phyloP scores from a whole-genome alignment of 345 rosid species.

The Triadica sebifera region DNA sequence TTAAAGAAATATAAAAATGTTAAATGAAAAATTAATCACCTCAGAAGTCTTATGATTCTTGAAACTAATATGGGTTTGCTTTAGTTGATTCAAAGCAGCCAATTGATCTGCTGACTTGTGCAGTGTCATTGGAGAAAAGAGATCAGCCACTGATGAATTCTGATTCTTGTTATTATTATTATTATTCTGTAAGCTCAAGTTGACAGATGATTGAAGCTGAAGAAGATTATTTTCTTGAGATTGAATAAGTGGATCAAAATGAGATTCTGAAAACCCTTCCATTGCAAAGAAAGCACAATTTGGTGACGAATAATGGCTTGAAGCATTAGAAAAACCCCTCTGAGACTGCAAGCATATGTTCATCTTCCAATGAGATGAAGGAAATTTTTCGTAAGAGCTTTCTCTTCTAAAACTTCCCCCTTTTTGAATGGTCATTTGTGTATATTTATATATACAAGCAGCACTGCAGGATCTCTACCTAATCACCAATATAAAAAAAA shows the following conservation, averaged over 20 bases:
- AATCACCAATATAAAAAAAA: no score
- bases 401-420: no score
- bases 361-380: neutral
- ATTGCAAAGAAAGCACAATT: neutral
- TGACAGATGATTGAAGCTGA: constrained; percentile 11
- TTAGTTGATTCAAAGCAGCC: constrained; percentile 2
- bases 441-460: no score
- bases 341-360: constrained; percentile 2
- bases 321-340: neutral
- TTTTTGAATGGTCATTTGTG: no score
- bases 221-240: neutral
- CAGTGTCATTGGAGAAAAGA: neutral
- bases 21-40: constrained; percentile 7
- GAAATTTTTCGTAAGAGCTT: no score
- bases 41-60: constrained; percentile 6
- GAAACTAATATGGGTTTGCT: constrained; percentile 10
- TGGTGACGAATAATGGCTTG: constrained; percentile 10
- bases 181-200: constrained; percentile 2
- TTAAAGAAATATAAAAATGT: neutral
- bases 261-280: neutral
- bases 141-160: neutral
- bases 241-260: neutral
- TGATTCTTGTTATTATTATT: neutral
- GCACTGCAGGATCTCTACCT: no score
- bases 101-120: constrained; percentile 11